A percentile compares a stretch with the other conserved stretches of the same genome.
phyloP scores from a whole-genome alignment of 2,329 filamentous ascomycete species.

The Fusarium luffae region DNA sequence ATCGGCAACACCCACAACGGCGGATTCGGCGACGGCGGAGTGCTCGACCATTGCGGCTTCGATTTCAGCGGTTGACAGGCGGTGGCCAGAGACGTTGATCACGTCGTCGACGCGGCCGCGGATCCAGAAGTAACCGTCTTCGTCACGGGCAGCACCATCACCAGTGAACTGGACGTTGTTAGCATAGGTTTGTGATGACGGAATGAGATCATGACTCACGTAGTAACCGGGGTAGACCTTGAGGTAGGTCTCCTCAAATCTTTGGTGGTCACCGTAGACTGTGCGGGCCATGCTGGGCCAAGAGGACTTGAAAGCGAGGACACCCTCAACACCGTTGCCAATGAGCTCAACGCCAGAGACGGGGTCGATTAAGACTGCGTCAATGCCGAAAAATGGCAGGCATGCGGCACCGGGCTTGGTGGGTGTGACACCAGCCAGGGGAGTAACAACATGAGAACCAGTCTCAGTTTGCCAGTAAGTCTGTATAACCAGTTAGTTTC shows the following conservation, averaged over 20 bases:
- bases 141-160: conserved; percentile 89
- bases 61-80: conserved; percentile 95
- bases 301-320: conserved; percentile 90
- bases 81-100: conserved; percentile 93
- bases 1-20: conserved; percentile 88
- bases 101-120: conserved; percentile 95
- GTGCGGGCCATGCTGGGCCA: conserved; percentile 98
- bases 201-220: conserved; percentile 58
- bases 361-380: conserved; percentile 92
- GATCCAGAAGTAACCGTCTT: conserved; percentile 99
- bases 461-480: conserved; percentile 99
- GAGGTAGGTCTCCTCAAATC: conserved; percentile 96
- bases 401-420: conserved; percentile 95
- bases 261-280: conserved; percentile 94
- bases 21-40: conserved; percentile 84
- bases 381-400: conserved; percentile 96
- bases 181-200: neutral
- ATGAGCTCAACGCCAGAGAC: conserved; percentile 88
- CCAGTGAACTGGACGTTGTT: conserved; percentile 73
- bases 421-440: conserved; percentile 87
- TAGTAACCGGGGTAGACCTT: conserved; percentile 97
- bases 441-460: conserved; percentile 91
- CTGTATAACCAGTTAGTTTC: conserved; percentile 55
- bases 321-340: conserved; percentile 92
- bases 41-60: conserved; percentile 94